phyloP scores from a whole-genome alignment of 306 rosid species.

The Casuarina cunninghamiana region DNA sequence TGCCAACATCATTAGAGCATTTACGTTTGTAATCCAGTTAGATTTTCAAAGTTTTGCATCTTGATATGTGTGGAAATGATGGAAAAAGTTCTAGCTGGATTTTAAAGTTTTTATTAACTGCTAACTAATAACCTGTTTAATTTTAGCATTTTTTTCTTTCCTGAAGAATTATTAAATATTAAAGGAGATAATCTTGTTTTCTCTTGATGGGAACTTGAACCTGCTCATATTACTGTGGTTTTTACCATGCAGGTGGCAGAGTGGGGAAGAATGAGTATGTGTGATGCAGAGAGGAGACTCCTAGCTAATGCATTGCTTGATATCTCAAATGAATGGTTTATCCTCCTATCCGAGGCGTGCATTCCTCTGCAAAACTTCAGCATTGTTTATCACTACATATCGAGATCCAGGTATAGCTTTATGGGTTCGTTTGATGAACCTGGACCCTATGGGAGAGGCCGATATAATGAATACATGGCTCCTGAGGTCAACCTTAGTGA shows the following conservation, averaged over 20 bases:
- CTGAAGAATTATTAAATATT: not conserved
- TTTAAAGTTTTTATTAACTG: slow-evolving; percentile 8
- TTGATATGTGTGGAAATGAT: slow-evolving; percentile 6
- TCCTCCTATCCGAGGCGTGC: slow-evolving; percentile 92
- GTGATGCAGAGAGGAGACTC: slow-evolving; percentile 95
- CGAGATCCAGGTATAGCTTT: slow-evolving; percentile 77
- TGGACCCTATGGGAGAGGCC: slow-evolving; percentile 96
- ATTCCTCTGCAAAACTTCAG: slow-evolving; percentile 89
- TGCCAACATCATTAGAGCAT: not conserved
- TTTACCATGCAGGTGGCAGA: slow-evolving; percentile 64
- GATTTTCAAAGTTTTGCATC: slow-evolving; percentile 3
- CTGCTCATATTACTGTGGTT: not conserved
- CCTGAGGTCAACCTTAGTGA: slow-evolving; percentile 77
- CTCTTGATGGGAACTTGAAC: not conserved
- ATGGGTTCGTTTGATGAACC: slow-evolving; percentile 85
- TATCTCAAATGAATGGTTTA: slow-evolving; percentile 90
- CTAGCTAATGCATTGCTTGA: slow-evolving; percentile 94
- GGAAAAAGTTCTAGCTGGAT: slow-evolving; percentile 4
- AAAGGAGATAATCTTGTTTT: not conserved
- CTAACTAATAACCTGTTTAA: slow-evolving; percentile 15
- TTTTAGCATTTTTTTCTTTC: not conserved
- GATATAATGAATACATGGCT: slow-evolving; percentile 71
- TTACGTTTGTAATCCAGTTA: slow-evolving; percentile 17
- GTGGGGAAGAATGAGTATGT: slow-evolving; percentile 99
- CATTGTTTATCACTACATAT: slow-evolving; percentile 65